Evolutionary conservation across 176 grass and related monocot genomes (phyloP).

Genomic region (Carex kokanica): DNA sequence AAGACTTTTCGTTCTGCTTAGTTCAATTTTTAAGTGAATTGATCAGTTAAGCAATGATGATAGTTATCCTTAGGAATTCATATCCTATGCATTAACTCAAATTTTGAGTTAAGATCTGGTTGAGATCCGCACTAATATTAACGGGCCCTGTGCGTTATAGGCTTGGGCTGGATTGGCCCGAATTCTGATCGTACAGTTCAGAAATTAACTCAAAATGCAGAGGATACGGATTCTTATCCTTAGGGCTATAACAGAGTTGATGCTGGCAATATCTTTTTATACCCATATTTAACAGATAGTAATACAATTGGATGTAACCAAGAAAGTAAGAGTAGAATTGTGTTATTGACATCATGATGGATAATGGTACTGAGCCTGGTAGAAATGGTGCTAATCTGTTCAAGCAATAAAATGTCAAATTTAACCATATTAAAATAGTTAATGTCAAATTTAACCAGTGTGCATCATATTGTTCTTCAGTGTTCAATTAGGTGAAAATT

Average conservation of each 20-base stretch:
- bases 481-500: not conserved
- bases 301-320: not conserved
- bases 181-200: too few relatives aligned
- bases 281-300: not conserved
- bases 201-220: too few relatives aligned
- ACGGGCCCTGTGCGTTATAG: too few relatives aligned
- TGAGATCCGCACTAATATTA: too few relatives aligned
- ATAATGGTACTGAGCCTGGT: not conserved
- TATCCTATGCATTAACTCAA: too few relatives aligned
- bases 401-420: not conserved
- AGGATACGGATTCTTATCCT: not conserved
- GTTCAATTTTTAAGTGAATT: constrained; percentile 11
- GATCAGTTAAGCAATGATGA: not conserved
- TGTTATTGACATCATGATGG: not conserved
- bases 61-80: not conserved
- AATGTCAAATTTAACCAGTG: not conserved
- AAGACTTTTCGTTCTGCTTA: constrained; percentile 21
- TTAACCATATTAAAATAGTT: not conserved
- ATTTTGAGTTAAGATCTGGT: too few relatives aligned
- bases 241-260: not conserved
- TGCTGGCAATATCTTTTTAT: not conserved
- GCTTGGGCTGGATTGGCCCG: too few relatives aligned
- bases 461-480: not conserved
- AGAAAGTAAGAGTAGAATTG: not conserved
- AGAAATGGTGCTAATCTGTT: not conserved